Evolutionary conservation across 139 green algal species (phyloP), one percentile per base, ranked within the genome.

Genomic region (Coccomyxa sp.): DNA sequence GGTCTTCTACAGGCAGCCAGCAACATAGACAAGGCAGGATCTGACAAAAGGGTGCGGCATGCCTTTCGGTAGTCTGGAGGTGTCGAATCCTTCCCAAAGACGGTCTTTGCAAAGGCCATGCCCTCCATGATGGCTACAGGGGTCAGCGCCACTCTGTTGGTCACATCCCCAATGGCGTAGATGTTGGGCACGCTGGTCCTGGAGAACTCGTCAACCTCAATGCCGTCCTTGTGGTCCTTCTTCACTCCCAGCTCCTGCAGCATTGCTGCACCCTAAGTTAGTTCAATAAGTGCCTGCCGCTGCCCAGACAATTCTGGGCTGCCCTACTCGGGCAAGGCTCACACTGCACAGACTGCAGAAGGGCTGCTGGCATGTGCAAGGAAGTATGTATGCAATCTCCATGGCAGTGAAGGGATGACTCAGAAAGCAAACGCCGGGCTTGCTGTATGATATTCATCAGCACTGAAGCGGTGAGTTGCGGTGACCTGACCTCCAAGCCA

Each of bases 91-190:
- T 88, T 83, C 7, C 92, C 88, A 73, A 97, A 96, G 18, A 95
- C 81, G 0, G 95, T 98, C 55, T 92, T 93, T 70, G 90, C 90
- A 68, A 99, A 87, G 0, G 96, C 94, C 95, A 97, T 98, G 86
- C 92, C 95, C 87, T 98, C 94, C 96, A 99, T 99, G 18, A 99
- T 89, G 24, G 95, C 95, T 38, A 98, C 95, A 4, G 96, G 96
- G 8, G 96, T 99, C 3, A 99, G 87, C 73, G 95, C 90, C 83
- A 99, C 92, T 55, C 95, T 86, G 86, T 98, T 77, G 22, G 94
- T 99, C 38, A 98, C 94, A 86, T 99, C 96, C 22, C 96, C 96
- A 31, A 99, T 85, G 0, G 96, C 95, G 84, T 88, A 98, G 80
- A 99, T 95, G 85, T 83, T 91, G 22, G 88, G 86, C 40, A 97